Evolutionary conservation across 768 basidiomycete genomes (phyloP).

Genomic region (Panaeolus papilionaceus): DNA sequence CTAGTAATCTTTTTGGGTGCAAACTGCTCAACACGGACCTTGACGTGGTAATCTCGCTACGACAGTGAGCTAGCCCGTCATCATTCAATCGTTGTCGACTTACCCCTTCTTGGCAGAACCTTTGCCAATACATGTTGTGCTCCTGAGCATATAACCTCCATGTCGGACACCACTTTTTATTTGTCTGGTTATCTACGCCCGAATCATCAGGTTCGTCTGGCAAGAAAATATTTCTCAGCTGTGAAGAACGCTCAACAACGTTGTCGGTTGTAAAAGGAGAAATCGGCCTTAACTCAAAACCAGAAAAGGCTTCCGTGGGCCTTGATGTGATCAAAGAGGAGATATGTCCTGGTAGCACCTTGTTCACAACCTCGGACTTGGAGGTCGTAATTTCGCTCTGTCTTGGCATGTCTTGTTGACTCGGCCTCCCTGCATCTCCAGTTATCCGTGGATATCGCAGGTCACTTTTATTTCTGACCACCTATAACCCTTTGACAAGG

Average conservation of each 20-base stretch:
- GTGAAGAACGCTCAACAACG: neutral
- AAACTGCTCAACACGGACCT: neutral
- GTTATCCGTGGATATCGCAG: constrained; percentile 14
- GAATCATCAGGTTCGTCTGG: neutral
- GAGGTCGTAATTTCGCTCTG: constrained; percentile 5
- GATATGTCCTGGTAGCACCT: neutral
- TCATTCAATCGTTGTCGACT: neutral
- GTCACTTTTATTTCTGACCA: neutral
- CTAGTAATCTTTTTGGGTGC: neutral
- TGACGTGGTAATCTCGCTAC: constrained; percentile 1
- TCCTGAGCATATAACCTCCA: no score
- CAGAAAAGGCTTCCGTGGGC: neutral
- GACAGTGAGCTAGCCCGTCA: neutral
- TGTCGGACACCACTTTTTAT: no score
- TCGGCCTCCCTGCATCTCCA: neutral
- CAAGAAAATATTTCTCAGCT: neutral
- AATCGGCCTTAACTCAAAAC: neutral
- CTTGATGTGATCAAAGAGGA: neutral
- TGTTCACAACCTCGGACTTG: constrained; percentile 3
- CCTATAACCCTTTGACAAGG: neutral
- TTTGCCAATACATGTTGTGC: neutral
- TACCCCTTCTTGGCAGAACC: neutral
- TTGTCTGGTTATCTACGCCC: neutral
- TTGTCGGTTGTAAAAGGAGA: neutral
- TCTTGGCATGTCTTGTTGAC: constrained; percentile 12